Conservation (phyloP, 352 stramenopile species). For the Globisporangium barbulae region DNA sequence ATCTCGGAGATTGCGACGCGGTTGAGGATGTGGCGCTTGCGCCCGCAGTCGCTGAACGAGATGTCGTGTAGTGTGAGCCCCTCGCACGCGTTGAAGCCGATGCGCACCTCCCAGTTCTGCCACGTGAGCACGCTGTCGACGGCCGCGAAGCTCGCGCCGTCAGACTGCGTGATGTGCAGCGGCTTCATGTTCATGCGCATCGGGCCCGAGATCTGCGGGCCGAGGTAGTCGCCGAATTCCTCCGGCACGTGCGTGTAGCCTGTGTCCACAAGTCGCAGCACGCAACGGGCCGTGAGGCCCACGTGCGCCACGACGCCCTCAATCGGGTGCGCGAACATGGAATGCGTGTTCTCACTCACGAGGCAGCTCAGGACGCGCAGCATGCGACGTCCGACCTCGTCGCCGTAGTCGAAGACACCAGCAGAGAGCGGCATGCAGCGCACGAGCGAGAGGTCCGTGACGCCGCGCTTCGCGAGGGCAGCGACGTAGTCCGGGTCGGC, state of each 20-base stretch:
- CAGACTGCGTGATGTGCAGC: constrained; percentile 66
- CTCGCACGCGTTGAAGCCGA: constrained; percentile 83
- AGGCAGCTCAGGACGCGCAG: constrained; percentile 49
- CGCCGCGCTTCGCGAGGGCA: constrained; percentile 36
- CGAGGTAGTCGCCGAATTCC: constrained; percentile 43
- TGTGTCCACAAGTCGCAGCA: constrained; percentile 38
- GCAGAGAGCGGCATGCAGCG: constrained; percentile 38
- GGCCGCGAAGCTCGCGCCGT: constrained; percentile 73
- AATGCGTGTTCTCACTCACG: constrained; percentile 35
- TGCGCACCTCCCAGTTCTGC: constrained; percentile 79
- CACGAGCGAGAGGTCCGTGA: constrained; percentile 44
- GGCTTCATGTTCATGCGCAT: constrained; percentile 54
- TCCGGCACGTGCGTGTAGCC: constrained; percentile 43
- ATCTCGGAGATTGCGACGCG: constrained; percentile 79
- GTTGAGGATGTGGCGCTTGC: constrained; percentile 56
- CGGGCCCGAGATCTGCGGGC: constrained; percentile 31
- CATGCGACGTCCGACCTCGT: constrained; percentile 38
- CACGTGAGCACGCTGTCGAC: constrained; percentile 65
- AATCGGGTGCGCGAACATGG: constrained; percentile 48
- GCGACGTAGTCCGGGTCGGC: constrained; percentile 35
- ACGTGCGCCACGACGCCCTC: constrained; percentile 46
- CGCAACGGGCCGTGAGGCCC: constrained; percentile 36
- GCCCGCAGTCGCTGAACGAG: constrained; percentile 37
- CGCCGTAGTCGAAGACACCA: constrained; percentile 37
- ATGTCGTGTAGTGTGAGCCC: constrained; percentile 76